Evolutionary conservation across 2,329 filamentous ascomycete genomes (phyloP), one percentile per base, ranked within the genome.

Genomic region (Seiridium unicorne): DNA sequence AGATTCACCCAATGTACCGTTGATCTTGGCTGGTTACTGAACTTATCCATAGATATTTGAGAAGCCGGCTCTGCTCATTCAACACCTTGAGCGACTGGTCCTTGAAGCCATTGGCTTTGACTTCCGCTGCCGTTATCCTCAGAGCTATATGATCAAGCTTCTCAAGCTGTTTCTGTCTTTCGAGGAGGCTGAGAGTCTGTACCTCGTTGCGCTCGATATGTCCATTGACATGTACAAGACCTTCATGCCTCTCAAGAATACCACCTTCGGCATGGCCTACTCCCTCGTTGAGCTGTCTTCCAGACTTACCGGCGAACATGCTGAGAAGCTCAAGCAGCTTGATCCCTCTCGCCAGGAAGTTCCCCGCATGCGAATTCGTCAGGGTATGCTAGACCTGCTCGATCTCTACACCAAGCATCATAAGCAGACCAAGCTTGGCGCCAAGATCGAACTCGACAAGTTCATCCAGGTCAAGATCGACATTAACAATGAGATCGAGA

Each of bases 51-150:
- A 95, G 90, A 80, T 90, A 34, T 96, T 98, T 65, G 94, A 98
- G 57, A 81, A 80, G 1, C 86, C 89, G 3, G 90, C 91, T 11
- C 90, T 92, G 65, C 86, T 89, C 60, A 90, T 97, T 64, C 93
- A 97, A 63, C 92, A 92, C 1, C 84, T 98, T 3, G 95, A 99
- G 76, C 86, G 95, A 4, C 85, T 96, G 59, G 96, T 98, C 76
- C 88, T 99, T 56, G 95, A 99, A 76, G 90, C 92, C 2, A 90
- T 93, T 36, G 89, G 91, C 63, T 99, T 99, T 74, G 94, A 99
- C 74, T 98, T 98, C 71, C 88, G 93, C 42, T 93, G 89, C 60
- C 88, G 93, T 44, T 90, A 96, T 69, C 93, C 94, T 0, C 92
- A 97, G 67, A 91, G 93, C 64, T 82, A 92, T 31, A 80, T 98